These are phyloP conservation scores for Haematococcus lacustris DNA, from an alignment of 139 green algal genomes.

Conservation along the genomic window DNA sequence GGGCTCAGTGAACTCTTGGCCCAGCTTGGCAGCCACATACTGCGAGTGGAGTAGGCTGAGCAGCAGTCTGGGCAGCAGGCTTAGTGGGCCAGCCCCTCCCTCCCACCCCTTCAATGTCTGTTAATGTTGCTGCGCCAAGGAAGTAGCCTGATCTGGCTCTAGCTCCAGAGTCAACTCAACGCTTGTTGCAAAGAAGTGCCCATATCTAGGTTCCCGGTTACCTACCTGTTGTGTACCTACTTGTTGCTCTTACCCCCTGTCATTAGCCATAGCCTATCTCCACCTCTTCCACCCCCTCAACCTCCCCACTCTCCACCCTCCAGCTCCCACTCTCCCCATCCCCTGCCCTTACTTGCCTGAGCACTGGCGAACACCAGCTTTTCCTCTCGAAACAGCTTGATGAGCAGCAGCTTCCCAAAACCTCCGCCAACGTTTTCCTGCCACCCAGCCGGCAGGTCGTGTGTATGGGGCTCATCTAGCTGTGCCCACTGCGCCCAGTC, in stretches of 20 bases:
- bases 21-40: constrained; percentile 58
- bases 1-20: constrained; percentile 60
- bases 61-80: no score
- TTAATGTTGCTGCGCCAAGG: no score
- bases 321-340: no score
- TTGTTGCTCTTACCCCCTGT: background rate
- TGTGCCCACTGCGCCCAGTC: constrained; percentile 38
- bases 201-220: no score
- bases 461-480: constrained; percentile 34
- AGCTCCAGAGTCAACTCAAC: no score
- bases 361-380: constrained; percentile 48
- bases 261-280: background rate
- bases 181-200: no score
- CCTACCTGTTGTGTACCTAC: no score
- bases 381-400: constrained; percentile 68
- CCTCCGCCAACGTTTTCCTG: constrained; percentile 17
- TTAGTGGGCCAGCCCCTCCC: no score
- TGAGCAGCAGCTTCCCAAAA: constrained; percentile 60
- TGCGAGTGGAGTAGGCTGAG: no score
- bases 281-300: background rate
- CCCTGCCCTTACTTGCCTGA: constrained; percentile 3
- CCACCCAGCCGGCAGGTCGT: constrained; percentile 46
- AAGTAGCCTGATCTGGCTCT: no score
- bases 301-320: no score
- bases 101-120: no score